These are phyloP conservation scores for Xylaria arbuscula DNA, from an alignment of 2,329 filamentous ascomycete genomes.

Conservation along the genomic window DNA sequence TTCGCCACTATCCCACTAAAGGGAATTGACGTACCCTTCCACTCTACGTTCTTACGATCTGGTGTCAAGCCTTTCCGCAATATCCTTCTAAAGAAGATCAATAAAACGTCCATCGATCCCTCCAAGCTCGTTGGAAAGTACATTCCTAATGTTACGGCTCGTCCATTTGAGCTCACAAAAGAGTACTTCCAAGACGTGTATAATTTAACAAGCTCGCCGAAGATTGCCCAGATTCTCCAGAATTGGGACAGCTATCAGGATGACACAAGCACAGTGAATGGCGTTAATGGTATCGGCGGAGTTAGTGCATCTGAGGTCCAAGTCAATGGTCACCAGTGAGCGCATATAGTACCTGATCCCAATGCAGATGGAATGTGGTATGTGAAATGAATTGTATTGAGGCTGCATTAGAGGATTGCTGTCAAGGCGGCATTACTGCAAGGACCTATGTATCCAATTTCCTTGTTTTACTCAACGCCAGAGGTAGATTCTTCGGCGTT, in stretches of 20 bases:
- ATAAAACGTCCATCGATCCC: constrained; percentile 98
- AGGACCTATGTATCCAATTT: constrained; percentile 21
- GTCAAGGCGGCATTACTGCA: constrained; percentile 7
- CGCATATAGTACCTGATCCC: neutral
- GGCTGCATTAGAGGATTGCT: constrained; percentile 5
- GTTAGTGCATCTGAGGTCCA: constrained; percentile 49
- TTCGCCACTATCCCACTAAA: constrained; percentile 97
- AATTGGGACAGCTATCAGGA: constrained; percentile 84
- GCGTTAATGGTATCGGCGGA: constrained; percentile 53
- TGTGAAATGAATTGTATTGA: neutral
- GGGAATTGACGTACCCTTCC: constrained; percentile 99
- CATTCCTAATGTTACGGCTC: constrained; percentile 97
- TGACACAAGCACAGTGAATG: constrained; percentile 53
- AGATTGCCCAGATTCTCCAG: constrained; percentile 82
- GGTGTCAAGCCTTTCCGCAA: constrained; percentile 99
- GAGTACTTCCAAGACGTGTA: constrained; percentile 99
- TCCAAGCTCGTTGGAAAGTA: constrained; percentile 98
- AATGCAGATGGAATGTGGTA: neutral
- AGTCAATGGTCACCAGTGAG: constrained; percentile 41
- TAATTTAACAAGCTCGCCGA: constrained; percentile 84
- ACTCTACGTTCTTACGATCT: constrained; percentile 96
- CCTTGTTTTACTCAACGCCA: constrained; percentile 9
- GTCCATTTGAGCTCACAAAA: constrained; percentile 94
- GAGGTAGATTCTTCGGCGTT: neutral
- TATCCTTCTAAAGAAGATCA: constrained; percentile 99